These are phyloP conservation scores for Aechmea fasciata DNA, from an alignment of 176 grass and related monocot species.

Conservation along the genomic window DNA sequence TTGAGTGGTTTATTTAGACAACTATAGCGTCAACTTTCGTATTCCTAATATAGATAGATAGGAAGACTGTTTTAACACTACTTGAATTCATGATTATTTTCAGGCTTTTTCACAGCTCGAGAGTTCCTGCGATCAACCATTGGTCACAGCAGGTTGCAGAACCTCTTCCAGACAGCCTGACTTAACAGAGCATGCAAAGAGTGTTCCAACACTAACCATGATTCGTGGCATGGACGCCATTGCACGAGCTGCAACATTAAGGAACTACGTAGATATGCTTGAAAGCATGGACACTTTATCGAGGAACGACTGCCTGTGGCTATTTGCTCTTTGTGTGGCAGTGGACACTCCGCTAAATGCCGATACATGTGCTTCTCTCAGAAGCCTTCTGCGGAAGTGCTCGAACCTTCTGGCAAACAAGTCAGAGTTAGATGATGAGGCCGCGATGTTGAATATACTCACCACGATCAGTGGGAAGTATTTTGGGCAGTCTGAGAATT, in stretches of 20 bases:
- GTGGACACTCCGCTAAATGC: slow-evolving; percentile 49
- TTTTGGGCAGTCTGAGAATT: slow-evolving; percentile 65
- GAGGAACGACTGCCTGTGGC: slow-evolving; percentile 70
- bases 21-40: too few relatives aligned
- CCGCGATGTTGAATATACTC: slow-evolving; percentile 63
- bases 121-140: slow-evolving; percentile 21
- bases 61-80: too few relatives aligned
- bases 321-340: slow-evolving; percentile 57
- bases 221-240: slow-evolving; percentile 54
- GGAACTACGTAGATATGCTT: slow-evolving; percentile 52
- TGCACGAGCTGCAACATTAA: slow-evolving; percentile 43
- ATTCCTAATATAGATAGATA: too few relatives aligned
- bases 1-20: too few relatives aligned
- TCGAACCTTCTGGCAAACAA: slow-evolving; percentile 38
- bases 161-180: slow-evolving; percentile 15
- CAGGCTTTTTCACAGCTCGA: slow-evolving; percentile 44
- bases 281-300: slow-evolving; percentile 44
- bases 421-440: slow-evolving; percentile 49
- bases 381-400: slow-evolving; percentile 60
- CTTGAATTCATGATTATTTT: background rate
- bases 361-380: slow-evolving; percentile 56
- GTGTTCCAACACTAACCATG: slow-evolving; percentile 34
- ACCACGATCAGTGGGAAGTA: slow-evolving; percentile 53
- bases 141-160: background rate
- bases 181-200: slow-evolving; percentile 28